A percentile compares a stretch with the other conserved stretches of the same genome.
These are phyloP conservation scores for Ceratocystis alfenasii DNA, from an alignment of 2,329 filamentous ascomycete species.

Conservation along the genomic window DNA sequence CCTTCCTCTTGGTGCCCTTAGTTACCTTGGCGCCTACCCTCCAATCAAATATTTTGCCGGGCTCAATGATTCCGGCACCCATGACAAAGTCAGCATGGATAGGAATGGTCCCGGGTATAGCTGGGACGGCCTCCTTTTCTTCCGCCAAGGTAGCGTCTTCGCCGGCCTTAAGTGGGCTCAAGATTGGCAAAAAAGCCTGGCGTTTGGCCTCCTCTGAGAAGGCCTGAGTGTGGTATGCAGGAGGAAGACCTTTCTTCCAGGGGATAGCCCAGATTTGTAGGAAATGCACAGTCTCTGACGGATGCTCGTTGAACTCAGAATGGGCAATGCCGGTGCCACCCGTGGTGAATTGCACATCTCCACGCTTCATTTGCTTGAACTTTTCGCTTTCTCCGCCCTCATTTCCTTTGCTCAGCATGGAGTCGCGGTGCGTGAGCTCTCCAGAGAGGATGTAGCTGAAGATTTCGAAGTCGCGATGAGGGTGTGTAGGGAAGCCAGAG, in stretches of 20 bases:
- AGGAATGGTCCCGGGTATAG: constrained; percentile 57
- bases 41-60: constrained; percentile 57
- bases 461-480: constrained; percentile 78
- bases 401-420: constrained; percentile 60
- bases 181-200: constrained; percentile 58
- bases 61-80: constrained; percentile 61
- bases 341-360: constrained; percentile 82
- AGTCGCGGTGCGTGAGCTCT: constrained; percentile 78
- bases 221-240: constrained; percentile 62
- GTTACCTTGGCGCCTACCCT: constrained; percentile 50
- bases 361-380: constrained; percentile 60
- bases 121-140: constrained; percentile 52
- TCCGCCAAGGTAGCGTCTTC: constrained; percentile 47
- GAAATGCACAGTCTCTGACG: constrained; percentile 62
- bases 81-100: constrained; percentile 78
- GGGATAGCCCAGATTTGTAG: constrained; percentile 81
- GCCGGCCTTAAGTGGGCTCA: constrained; percentile 62
- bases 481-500: constrained; percentile 72
- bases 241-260: constrained; percentile 59
- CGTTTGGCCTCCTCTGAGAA: constrained; percentile 64
- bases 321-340: constrained; percentile 74
- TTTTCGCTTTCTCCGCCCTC: constrained; percentile 49
- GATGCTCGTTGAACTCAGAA: constrained; percentile 69
- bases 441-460: constrained; percentile 79
- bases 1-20: constrained; percentile 49